Evolutionary conservation across 2,329 filamentous ascomycete genomes (phyloP).

Genomic region (Hawksworthiomyces lignivorus): DNA sequence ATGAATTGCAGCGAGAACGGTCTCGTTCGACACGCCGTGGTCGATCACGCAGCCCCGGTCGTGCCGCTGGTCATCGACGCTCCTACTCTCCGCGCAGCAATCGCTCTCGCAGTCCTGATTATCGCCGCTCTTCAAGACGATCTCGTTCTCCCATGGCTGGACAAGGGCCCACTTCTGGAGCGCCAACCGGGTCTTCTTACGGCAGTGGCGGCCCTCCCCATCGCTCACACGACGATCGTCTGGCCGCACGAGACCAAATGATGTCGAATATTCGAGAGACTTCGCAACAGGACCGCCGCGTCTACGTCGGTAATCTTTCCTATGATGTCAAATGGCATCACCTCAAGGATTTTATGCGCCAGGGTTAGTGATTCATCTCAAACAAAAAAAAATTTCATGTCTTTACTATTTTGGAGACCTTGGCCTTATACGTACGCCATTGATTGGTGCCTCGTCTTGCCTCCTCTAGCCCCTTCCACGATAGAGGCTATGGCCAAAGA

Average conservation of each 20-base stretch:
- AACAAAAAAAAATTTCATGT: too few species aligned
- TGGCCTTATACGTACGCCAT: too few species aligned
- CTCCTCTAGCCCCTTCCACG: too few species aligned
- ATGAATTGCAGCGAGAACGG: slow-evolving; percentile 64
- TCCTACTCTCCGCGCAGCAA: slow-evolving; percentile 70
- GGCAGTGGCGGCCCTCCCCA: slow-evolving; percentile 50
- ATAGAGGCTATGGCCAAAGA: too few species aligned
- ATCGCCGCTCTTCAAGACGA: slow-evolving; percentile 63
- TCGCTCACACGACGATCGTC: slow-evolving; percentile 77
- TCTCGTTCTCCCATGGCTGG: slow-evolving; percentile 84
- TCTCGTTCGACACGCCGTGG: slow-evolving; percentile 69
- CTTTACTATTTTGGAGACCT: too few species aligned
- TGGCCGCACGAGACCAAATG: slow-evolving; percentile 83
- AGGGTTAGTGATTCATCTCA: slow-evolving; percentile 67
- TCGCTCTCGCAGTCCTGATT: slow-evolving; percentile 72
- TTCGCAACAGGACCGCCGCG: slow-evolving; percentile 96
- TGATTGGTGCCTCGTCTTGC: too few species aligned
- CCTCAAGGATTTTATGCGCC: slow-evolving; percentile 99
- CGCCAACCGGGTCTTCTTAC: slow-evolving; percentile 55
- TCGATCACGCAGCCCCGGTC: slow-evolving; percentile 77
- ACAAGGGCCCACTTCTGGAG: slow-evolving; percentile 60
- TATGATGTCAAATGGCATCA: slow-evolving; percentile 99
- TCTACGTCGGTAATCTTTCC: slow-evolving; percentile 97
- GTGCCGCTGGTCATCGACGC: slow-evolving; percentile 54
- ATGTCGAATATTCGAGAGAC: slow-evolving; percentile 90